These are phyloP conservation scores for Ephemerocybe angulata DNA, from an alignment of 768 basidiomycete genomes.

Conservation along the genomic window DNA sequence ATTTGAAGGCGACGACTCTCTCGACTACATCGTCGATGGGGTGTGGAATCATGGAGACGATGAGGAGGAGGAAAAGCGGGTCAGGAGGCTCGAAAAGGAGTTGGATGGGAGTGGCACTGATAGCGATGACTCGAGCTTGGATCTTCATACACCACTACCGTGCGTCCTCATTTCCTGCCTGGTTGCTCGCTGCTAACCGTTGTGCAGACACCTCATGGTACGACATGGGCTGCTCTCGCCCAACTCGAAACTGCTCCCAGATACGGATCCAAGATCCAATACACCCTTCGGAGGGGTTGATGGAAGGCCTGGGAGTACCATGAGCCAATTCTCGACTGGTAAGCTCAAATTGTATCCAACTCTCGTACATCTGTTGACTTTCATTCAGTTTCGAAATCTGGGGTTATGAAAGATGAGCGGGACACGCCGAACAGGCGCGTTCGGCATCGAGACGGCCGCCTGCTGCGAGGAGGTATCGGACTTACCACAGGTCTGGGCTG, in stretches of 20 bases:
- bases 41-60: conserved; percentile 11
- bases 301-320: conserved; percentile 32
- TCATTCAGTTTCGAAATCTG: conserved; percentile 31
- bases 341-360: conserved; percentile 8
- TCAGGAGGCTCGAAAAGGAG: conserved; percentile 16
- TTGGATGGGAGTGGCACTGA: conserved; percentile 15
- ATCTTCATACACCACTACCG: conserved; percentile 68
- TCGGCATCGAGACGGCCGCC: conserved; percentile 58
- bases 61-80: conserved; percentile 10
- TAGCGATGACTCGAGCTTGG: conserved; percentile 52
- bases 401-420: conserved; percentile 48
- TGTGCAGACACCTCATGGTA: conserved; percentile 57
- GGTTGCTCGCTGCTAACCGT: conserved; percentile 7
- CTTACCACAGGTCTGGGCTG: conserved; percentile 71
- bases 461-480: conserved; percentile 60
- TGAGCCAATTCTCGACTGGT: conserved; percentile 28
- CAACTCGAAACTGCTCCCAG: conserved; percentile 55
- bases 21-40: conserved; percentile 15
- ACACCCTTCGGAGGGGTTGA: conserved; percentile 15
- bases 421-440: conserved; percentile 55
- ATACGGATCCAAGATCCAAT: conserved; percentile 19
- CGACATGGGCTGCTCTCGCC: conserved; percentile 65
- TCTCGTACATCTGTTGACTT: neutral
- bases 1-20: neutral
- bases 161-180: conserved; percentile 33